A percentile compares a stretch with the other conserved stretches of the same genome.
phyloP scores from a whole-genome alignment of 306 rosid genomes.

The Delonix regia region DNA sequence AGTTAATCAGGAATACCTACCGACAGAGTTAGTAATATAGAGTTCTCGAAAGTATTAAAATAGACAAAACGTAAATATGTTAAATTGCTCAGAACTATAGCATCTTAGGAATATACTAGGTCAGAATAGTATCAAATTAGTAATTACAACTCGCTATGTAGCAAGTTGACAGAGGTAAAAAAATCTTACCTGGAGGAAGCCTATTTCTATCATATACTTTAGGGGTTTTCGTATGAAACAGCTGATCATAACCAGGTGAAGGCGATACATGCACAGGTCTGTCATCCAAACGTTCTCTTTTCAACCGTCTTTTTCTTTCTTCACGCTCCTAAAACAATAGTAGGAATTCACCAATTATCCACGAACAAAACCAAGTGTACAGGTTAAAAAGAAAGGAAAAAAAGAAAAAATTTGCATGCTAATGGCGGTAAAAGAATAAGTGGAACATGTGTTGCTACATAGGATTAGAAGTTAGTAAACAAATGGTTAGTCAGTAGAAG shows the following conservation, averaged over 20 bases:
- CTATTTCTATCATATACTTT: slow-evolving; percentile 71
- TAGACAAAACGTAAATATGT: neutral
- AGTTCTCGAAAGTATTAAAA: neutral
- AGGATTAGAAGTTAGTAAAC: no score
- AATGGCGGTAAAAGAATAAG: slow-evolving; percentile 3
- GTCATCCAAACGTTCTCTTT: slow-evolving; percentile 90
- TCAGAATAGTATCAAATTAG: neutral
- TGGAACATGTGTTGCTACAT: neutral
- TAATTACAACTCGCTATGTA: slow-evolving; percentile 7
- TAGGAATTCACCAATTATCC: slow-evolving; percentile 37
- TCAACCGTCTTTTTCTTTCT: slow-evolving; percentile 81
- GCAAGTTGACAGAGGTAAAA: slow-evolving; percentile 36
- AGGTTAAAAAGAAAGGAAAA: neutral
- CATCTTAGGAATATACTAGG: slow-evolving; percentile 28
- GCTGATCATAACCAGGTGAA: slow-evolving; percentile 63
- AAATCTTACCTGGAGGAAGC: slow-evolving; percentile 88
- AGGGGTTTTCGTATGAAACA: slow-evolving; percentile 53
- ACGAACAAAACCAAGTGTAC: neutral
- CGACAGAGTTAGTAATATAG: no score
- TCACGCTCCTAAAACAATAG: slow-evolving; percentile 86
- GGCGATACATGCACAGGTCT: slow-evolving; percentile 65
- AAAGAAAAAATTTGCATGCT: neutral
- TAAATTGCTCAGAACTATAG: slow-evolving; percentile 14
- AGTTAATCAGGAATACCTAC: neutral
- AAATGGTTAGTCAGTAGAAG: no score